Conservation (phyloP, 192 early-diverging fungal species). For the Lobulomyces angularis region DNA sequence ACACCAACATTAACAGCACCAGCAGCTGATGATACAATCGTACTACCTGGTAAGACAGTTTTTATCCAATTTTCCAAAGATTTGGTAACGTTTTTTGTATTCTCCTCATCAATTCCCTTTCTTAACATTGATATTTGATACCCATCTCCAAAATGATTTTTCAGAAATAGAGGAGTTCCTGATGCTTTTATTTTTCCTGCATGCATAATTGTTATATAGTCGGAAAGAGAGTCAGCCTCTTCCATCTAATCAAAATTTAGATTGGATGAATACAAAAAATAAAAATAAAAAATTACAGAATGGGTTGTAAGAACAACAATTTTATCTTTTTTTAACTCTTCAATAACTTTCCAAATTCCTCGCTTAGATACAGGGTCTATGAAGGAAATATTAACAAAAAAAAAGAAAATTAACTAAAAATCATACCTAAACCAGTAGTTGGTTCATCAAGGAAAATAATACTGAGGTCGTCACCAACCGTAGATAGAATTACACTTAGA, state of each 20-base stretch:
- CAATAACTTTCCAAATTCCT: too few relatives aligned
- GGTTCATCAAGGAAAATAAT: conserved; percentile 9
- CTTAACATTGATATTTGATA: conserved; percentile 36
- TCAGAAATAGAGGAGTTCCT: conserved; percentile 46
- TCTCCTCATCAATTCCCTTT: too few relatives aligned
- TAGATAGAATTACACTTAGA: neutral
- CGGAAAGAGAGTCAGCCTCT: conserved; percentile 43
- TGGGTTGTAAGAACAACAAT: too few relatives aligned
- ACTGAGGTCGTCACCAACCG: neutral
- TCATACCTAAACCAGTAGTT: conserved; percentile 44
- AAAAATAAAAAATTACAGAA: too few relatives aligned
- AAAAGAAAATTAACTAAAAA: neutral
- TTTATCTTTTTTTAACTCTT: too few relatives aligned
- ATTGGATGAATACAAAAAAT: too few relatives aligned
- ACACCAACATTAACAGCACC: conserved; percentile 15
- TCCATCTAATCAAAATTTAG: too few relatives aligned
- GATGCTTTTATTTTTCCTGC: conserved; percentile 31
- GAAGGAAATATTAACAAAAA: neutral
- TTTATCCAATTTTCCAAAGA: too few relatives aligned
- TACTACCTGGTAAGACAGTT: conserved; percentile 15
- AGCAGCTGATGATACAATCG: conserved; percentile 15
- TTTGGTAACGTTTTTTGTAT: too few relatives aligned
- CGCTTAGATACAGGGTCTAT: too few relatives aligned
- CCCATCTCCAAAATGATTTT: conserved; percentile 39
- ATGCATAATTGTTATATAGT: conserved; percentile 35